Evolutionary conservation across 2,329 filamentous ascomycete genomes (phyloP).

Genomic region (Trichoderma breve): DNA sequence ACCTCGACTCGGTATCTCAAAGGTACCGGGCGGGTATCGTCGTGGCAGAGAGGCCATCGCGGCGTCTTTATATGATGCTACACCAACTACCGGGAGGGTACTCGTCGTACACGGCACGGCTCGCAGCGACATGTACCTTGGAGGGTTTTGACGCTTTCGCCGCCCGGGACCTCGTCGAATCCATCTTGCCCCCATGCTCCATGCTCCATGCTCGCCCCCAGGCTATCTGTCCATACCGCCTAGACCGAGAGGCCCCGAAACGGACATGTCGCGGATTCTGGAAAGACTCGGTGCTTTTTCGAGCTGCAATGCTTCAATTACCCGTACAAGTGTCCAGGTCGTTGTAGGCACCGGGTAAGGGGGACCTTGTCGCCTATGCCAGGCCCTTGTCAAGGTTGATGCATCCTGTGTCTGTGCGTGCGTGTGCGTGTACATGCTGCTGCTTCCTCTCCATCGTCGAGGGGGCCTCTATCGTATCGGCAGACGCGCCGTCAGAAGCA

Average conservation of each 20-base stretch:
- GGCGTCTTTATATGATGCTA: not conserved
- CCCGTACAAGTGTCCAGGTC: not conserved
- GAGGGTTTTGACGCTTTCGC: not conserved
- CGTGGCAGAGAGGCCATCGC: not conserved
- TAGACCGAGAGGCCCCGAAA: not conserved
- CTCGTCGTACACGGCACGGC: constrained; percentile 3
- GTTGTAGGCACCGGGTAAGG: not conserved
- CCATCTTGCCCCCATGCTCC: not conserved
- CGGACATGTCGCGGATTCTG: not conserved
- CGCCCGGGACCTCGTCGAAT: not conserved
- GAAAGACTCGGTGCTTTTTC: not conserved
- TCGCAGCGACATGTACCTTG: not conserved
- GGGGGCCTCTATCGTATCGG: not conserved
- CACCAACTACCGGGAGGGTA: not conserved
- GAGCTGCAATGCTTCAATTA: not conserved
- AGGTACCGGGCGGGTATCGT: not conserved
- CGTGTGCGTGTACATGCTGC: not conserved
- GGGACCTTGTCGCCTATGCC: not conserved
- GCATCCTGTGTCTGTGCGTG: not conserved
- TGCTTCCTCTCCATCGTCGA: not conserved
- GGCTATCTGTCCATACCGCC: not conserved
- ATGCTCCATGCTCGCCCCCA: not conserved
- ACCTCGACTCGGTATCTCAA: not conserved
- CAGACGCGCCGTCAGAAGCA: constrained; percentile 5
- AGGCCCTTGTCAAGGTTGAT: not conserved